These are phyloP conservation scores for Croton setiger DNA, from an alignment of 441 rosid genomes.

Conservation along the genomic window DNA sequence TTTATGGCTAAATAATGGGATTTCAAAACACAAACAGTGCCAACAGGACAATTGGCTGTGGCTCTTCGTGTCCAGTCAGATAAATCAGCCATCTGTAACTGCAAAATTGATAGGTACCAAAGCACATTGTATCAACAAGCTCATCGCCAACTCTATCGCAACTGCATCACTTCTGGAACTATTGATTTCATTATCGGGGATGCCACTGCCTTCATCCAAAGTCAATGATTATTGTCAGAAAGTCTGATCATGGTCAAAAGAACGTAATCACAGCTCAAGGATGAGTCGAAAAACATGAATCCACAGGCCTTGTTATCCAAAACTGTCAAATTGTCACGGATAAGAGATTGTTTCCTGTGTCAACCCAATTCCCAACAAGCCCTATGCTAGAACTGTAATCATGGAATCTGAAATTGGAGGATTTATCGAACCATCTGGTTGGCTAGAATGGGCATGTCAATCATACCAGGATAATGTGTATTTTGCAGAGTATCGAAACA, in stretches of 20 bases:
- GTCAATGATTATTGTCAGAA: conserved; percentile 51
- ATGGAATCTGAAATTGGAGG: conserved; percentile 45
- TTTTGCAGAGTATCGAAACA: conserved; percentile 48
- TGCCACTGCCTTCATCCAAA: conserved; percentile 45
- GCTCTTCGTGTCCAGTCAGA: conserved; percentile 55
- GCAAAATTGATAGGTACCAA: conserved; percentile 62
- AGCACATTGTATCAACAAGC: conserved; percentile 53
- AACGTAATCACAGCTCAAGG: conserved; percentile 54
- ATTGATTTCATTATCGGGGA: conserved; percentile 65
- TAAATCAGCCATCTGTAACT: conserved; percentile 51
- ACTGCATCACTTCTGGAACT: conserved; percentile 50
- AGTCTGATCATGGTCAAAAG: conserved; percentile 39
- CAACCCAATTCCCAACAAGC: conserved; percentile 31
- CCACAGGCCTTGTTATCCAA: conserved; percentile 39
- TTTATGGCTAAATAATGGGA: conserved; percentile 55
- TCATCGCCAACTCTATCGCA: conserved; percentile 53
- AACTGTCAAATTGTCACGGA: conserved; percentile 49
- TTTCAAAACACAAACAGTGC: conserved; percentile 64
- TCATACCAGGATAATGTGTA: conserved; percentile 40
- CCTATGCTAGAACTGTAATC: conserved; percentile 43
- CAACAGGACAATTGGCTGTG: conserved; percentile 57
- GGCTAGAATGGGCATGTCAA: conserved; percentile 50
- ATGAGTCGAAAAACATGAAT: conserved; percentile 29
- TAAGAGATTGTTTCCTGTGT: conserved; percentile 27
- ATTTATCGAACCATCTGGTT: conserved; percentile 46